Percentiles rank a stretch among this genome's conserved stretches.
These are phyloP conservation scores for Wickerhamiella bombiphila DNA, from an alignment of 805 yeast genomes.

Conservation along the genomic window DNA sequence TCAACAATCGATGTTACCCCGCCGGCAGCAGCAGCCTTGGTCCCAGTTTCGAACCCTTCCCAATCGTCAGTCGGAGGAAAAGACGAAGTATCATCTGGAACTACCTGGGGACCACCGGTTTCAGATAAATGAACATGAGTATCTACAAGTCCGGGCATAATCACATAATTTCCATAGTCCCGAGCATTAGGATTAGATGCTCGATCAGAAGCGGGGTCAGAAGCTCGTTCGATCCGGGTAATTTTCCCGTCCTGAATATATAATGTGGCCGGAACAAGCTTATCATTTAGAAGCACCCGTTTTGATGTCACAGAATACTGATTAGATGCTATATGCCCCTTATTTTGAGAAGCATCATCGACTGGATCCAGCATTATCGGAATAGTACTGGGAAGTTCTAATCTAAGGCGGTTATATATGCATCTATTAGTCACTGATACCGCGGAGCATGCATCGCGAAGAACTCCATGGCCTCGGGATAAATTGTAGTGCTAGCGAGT, in stretches of 20 bases:
- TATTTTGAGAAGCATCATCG: no score
- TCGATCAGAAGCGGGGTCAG: constrained; percentile 2
- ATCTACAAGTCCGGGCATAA: constrained; percentile 86
- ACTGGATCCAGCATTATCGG: no score
- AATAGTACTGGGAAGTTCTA: no score
- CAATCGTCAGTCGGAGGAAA: constrained; percentile 65
- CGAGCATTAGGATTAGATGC: constrained; percentile 24
- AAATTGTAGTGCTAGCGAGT: no score
- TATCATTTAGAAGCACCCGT: constrained; percentile 16
- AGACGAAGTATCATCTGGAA: no score
- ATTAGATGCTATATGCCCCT: no score
- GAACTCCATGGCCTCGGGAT: no score
- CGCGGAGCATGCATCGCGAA: no score
- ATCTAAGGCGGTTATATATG: no score
- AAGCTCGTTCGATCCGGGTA: constrained; percentile 34
- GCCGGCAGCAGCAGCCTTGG: constrained; percentile 86
- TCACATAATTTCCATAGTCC: constrained; percentile 45
- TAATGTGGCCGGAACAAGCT: constrained; percentile 20
- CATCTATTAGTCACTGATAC: no score
- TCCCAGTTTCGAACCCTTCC: constrained; percentile 97
- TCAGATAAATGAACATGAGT: constrained; percentile 91
- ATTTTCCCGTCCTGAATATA: constrained; percentile 39
- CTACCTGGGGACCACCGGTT: no score
- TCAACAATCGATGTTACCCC: constrained; percentile 93
- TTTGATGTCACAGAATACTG: constrained; percentile 14